A percentile compares a stretch with the other conserved stretches of the same genome.
These are phyloP conservation scores for Xylariales sp. DNA, from an alignment of 2,329 filamentous ascomycete genomes.

Conservation along the genomic window DNA sequence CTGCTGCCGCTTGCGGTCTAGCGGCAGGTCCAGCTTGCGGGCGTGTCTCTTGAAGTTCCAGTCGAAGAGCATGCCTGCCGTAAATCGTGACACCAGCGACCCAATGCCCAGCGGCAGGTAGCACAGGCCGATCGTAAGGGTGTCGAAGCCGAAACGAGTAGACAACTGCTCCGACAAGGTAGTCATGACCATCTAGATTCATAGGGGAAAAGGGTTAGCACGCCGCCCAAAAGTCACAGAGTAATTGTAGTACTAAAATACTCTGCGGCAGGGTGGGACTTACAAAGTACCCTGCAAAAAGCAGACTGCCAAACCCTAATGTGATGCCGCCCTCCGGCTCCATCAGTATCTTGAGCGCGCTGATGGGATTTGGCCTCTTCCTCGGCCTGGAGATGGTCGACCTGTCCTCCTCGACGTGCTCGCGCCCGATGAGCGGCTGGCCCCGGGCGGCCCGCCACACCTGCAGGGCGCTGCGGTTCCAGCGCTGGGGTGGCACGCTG, in stretches of 20 bases:
- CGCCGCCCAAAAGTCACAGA: not conserved
- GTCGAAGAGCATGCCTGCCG: conserved; percentile 12
- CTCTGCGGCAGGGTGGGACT: not conserved
- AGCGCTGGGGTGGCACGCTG: not conserved
- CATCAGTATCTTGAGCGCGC: conserved; percentile 16
- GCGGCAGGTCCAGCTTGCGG: conserved; percentile 9
- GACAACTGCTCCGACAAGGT: conserved; percentile 16
- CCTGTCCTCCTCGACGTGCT: conserved; percentile 2
- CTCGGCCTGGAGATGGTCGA: conserved; percentile 5
- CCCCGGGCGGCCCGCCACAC: not conserved
- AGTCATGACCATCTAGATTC: conserved; percentile 15
- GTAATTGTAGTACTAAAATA: not conserved
- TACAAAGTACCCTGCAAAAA: conserved; percentile 19
- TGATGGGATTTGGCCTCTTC: conserved; percentile 18
- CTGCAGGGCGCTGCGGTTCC: not conserved
- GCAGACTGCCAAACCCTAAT: conserved; percentile 15
- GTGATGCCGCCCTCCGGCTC: conserved; percentile 20
- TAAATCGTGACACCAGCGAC: conserved; percentile 8
- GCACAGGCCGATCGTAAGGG: conserved; percentile 10
- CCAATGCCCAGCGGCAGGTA: conserved; percentile 11
- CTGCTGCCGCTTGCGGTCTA: conserved; percentile 11
- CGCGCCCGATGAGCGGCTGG: no score
- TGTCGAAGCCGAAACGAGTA: conserved; percentile 10
- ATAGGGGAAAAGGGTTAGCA: not conserved
- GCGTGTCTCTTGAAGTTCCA: conserved; percentile 19